Percentiles rank a stretch among this genome's conserved stretches.
phyloP scores from a whole-genome alignment of 2,329 filamentous ascomycete genomes.

The Colletotrichum sp. region DNA sequence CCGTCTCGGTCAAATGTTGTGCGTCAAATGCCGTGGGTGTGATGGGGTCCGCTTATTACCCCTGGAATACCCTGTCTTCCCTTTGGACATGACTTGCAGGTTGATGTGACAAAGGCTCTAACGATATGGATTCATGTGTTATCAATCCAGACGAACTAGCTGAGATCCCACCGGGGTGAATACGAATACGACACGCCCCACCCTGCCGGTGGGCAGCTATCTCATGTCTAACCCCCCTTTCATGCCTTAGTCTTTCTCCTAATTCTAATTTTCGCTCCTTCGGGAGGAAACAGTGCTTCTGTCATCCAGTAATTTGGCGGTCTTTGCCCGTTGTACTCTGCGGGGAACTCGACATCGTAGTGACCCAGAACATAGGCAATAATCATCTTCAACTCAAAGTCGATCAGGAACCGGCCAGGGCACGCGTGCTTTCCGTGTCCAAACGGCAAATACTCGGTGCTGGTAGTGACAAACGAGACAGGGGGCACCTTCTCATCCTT shows the following conservation, averaged over 20 bases:
- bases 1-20: neutral
- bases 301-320: constrained; percentile 19
- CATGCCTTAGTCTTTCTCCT: neutral
- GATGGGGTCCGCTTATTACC: neutral
- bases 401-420: constrained; percentile 32
- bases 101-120: neutral
- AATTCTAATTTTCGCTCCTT: constrained; percentile 6
- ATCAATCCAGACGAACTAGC: neutral
- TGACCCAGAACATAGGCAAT: constrained; percentile 16
- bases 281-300: constrained; percentile 11
- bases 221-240: neutral
- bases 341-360: constrained; percentile 19
- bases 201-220: neutral
- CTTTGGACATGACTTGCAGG: neutral
- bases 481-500: constrained; percentile 22
- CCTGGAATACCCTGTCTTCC: neutral
- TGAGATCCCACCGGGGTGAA: neutral
- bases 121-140: neutral
- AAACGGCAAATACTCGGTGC: constrained; percentile 34
- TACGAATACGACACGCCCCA: neutral
- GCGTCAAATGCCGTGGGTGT: neutral
- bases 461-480: constrained; percentile 34
- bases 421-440: constrained; percentile 40
- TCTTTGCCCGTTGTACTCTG: constrained; percentile 15
- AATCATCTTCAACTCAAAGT: constrained; percentile 38